Conservation (phyloP, 495 filamentous ascomycete species). For the Niebla homalea region DNA sequence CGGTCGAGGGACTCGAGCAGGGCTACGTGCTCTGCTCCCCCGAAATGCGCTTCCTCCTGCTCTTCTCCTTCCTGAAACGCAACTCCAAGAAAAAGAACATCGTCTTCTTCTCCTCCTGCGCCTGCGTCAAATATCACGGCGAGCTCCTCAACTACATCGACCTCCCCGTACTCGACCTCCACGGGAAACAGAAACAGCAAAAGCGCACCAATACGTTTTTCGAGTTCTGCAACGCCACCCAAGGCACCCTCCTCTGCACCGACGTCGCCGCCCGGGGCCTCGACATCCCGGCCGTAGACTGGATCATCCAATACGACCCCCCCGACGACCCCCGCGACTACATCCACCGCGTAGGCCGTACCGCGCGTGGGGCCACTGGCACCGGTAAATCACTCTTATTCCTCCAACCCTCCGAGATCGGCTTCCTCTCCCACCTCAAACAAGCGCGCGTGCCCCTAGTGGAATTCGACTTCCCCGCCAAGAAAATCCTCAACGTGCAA, state of each 20-base stretch:
- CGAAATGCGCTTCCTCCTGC: constrained; percentile 82
- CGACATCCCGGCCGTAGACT: constrained; percentile 89
- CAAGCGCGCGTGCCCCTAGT: constrained; percentile 85
- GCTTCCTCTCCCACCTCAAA: constrained; percentile 84
- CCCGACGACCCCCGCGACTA: constrained; percentile 66
- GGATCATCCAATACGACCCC: constrained; percentile 92
- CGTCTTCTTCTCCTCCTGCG: constrained; percentile 90
- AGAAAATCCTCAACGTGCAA: constrained; percentile 90
- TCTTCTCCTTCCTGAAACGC: constrained; percentile 92
- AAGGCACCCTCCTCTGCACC: constrained; percentile 86
- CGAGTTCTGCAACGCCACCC: constrained; percentile 89
- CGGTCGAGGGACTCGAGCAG: constrained; percentile 86
- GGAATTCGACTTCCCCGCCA: constrained; percentile 86
- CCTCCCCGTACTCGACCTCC: constrained; percentile 67
- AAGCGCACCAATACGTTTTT: constrained; percentile 97
- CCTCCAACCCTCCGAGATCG: constrained; percentile 81
- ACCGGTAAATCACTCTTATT: constrained; percentile 82
- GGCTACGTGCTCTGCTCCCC: constrained; percentile 89
- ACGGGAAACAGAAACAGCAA: constrained; percentile 90
- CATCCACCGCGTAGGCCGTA: constrained; percentile 94
- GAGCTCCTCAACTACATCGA: constrained; percentile 96
- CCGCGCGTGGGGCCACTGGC: constrained; percentile 70
- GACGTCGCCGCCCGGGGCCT: constrained; percentile 91
- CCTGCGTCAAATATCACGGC: constrained; percentile 59
- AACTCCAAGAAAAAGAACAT: constrained; percentile 91